Evolutionary conservation across 2,329 filamentous ascomycete genomes (phyloP), one percentile per base, ranked within the genome.

Genomic region (Shiraia bambusicola): DNA sequence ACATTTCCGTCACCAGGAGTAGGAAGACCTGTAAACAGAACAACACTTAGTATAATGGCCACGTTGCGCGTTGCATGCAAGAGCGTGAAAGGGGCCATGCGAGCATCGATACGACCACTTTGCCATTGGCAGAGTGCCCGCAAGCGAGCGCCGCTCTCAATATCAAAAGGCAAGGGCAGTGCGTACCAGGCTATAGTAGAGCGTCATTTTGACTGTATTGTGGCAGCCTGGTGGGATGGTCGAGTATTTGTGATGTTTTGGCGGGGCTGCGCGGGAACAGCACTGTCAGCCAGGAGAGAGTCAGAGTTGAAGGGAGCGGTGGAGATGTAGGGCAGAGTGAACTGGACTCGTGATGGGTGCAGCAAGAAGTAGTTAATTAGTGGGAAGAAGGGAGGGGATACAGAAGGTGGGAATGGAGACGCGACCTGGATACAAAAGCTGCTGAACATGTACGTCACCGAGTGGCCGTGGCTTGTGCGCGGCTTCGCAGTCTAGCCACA

Each of bases 1-100:
- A 75, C 86, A 93, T 92, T 82, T 93, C 88, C 61, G 83, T 77
- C 72, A 93, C 82, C 61, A 93, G 77, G 61, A 92, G 81, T 68
- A 87, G 71, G 74, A 94, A 94, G 62, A 93, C 88, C 88, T 93
- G 62, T 32, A 36, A 31, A 40, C 40, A 43, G 22, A 54, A 30
- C 16, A 50, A 40, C 37, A 48, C 58, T 67, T 53, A 67, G 63
- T 54, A 61, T 37, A 40, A 51, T 49, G 39, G 46, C 45, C 49
- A 47, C 35, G 43, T 55, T 16, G 37, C 19, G 29, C 17, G 12
- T 39, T 33, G 4, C 7, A 6, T 19, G 35, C 27, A 19, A 24
- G 19, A 26, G 26, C 26, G 33, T 14, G 26, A 14, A 30, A 29
- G 31, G 30, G 17, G 29, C 37, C 44, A 47, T 40, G 40, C 44